A percentile compares a stretch with the other conserved stretches of the same genome.
These are phyloP conservation scores for Chlamydomonas eustigma DNA, from an alignment of 139 green algal genomes.

Conservation along the genomic window DNA sequence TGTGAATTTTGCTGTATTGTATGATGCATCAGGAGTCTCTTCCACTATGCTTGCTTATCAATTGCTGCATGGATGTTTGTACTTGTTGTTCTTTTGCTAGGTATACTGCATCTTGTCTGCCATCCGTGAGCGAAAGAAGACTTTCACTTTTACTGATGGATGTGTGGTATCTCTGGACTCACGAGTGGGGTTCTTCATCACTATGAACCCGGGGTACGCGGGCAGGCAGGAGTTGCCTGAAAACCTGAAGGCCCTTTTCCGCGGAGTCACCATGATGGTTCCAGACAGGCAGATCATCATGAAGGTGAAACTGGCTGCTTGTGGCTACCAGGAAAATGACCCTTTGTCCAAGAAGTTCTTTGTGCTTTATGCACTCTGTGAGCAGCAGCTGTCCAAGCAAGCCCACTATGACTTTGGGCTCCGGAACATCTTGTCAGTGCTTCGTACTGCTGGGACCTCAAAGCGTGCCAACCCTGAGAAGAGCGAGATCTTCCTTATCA, in stretches of 20 bases:
- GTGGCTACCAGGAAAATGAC: constrained; percentile 93
- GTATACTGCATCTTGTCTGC: constrained; percentile 90
- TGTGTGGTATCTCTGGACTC: constrained; percentile 76
- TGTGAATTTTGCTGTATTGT: too few species aligned
- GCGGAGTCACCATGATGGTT: constrained; percentile 97
- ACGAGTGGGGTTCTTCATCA: constrained; percentile 96
- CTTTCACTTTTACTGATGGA: constrained; percentile 94
- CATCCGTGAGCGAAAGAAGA: constrained; percentile 85
- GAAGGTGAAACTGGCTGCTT: constrained; percentile 92
- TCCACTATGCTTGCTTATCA: background rate
- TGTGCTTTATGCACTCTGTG: constrained; percentile 92
- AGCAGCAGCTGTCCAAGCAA: constrained; percentile 97
- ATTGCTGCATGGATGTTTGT: background rate
- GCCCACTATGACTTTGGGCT: constrained; percentile 97
- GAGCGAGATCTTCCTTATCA: constrained; percentile 72
- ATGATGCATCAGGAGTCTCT: too few species aligned
- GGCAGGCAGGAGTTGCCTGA: constrained; percentile 94
- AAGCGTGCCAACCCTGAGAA: constrained; percentile 87
- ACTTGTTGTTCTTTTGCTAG: constrained; percentile 23
- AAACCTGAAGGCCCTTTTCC: constrained; percentile 96
- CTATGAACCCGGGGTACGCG: constrained; percentile 95
- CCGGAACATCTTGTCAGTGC: constrained; percentile 90
- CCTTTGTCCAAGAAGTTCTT: constrained; percentile 94
- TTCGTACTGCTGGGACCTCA: constrained; percentile 78
- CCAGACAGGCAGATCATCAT: constrained; percentile 96